Evolutionary conservation across 2,329 filamentous ascomycete species (phyloP).

Genomic region (Decorospora gaudefroyi): DNA sequence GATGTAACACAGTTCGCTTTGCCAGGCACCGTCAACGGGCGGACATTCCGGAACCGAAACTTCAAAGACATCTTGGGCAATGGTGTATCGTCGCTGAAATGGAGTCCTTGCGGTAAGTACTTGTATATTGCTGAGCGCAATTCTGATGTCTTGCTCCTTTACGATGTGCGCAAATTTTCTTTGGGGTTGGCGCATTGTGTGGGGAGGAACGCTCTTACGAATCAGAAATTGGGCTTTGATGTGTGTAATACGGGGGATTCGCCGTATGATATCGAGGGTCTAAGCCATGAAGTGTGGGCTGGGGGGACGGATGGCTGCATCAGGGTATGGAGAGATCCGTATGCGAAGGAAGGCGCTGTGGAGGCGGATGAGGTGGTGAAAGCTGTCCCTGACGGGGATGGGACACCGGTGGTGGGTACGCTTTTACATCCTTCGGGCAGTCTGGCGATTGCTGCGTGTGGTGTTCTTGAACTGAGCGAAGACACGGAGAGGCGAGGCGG

Average conservation of each 20-base stretch:
- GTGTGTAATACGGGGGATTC: slow-evolving; percentile 45
- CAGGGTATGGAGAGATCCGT: slow-evolving; percentile 49
- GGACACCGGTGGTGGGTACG: slow-evolving; percentile 30
- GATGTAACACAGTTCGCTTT: slow-evolving; percentile 58
- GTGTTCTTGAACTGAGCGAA: slow-evolving; percentile 11
- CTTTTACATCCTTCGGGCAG: slow-evolving; percentile 33
- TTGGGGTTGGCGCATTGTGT: slow-evolving; percentile 56
- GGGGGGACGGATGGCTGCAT: slow-evolving; percentile 62
- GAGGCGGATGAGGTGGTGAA: slow-evolving; percentile 44
- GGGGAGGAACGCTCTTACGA: slow-evolving; percentile 53
- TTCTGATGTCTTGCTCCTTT: slow-evolving; percentile 61
- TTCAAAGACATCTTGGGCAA: slow-evolving; percentile 44
- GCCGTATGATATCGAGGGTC: slow-evolving; percentile 21
- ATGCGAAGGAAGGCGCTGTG: slow-evolving; percentile 35
- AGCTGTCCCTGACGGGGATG: slow-evolving; percentile 15
- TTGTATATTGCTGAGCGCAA: slow-evolving; percentile 62
- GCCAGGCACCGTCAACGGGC: slow-evolving; percentile 22
- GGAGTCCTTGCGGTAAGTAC: slow-evolving; percentile 63
- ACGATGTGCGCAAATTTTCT: slow-evolving; percentile 62
- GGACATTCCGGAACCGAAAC: slow-evolving; percentile 8
- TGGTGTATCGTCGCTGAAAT: slow-evolving; percentile 61
- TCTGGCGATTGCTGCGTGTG: slow-evolving; percentile 33
- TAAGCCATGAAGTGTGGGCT: slow-evolving; percentile 60
- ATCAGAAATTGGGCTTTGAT: slow-evolving; percentile 62
- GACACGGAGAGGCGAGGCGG: background rate